Evolutionary conservation across 495 filamentous ascomycete species (phyloP), one percentile per base, ranked within the genome.

Genomic region (Bombardia bombarda): DNA sequence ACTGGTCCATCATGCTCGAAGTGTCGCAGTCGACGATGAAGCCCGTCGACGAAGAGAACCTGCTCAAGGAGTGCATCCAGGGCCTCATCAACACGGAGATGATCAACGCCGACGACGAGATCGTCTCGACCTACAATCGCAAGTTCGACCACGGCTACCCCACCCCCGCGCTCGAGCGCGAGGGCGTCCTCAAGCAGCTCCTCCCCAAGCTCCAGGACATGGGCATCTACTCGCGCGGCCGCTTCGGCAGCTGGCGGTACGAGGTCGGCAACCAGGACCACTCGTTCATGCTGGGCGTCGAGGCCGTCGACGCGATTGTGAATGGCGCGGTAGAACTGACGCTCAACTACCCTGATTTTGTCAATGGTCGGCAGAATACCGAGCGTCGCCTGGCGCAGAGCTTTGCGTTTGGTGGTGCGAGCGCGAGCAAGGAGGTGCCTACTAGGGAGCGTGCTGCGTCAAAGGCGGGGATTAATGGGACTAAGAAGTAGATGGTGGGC

Each of bases 1-100:
- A 99, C 80, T 99, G 92, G 92, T 96, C 90, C 45, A 92, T 99
- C 74, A 99, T 99, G 92, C 70, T 99, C 61, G 92, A 99, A 69
- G 84, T 97, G 42, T 96, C 93, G 33, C 89, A 97, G 65, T 96
- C 92, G 31, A 79, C 78, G 53, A 78, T 94, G 84, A 99, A 99
- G 77, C 84, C 87, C 12, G 86, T 96, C 22, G 79, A 97, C 69
- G 66, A 82, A 53, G 78, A 76, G 39, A 95, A 79, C 56, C 67
- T 99, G 47, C 73, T 99, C 48, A 72, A 71, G 51, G 90, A 97
- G 57, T 90, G 78, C 55, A 97, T 99, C 68, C 84, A 90, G 69
- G 92, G 92, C 59, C 84, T 97, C 36, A 72, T 99, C 77, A 95
- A 94, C 77, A 97, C 92, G 21, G 80, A 90, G 36, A 95, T 99